phyloP scores from a whole-genome alignment of 1,139 yeast genomes.

The Sugiyamaella japonica region DNA sequence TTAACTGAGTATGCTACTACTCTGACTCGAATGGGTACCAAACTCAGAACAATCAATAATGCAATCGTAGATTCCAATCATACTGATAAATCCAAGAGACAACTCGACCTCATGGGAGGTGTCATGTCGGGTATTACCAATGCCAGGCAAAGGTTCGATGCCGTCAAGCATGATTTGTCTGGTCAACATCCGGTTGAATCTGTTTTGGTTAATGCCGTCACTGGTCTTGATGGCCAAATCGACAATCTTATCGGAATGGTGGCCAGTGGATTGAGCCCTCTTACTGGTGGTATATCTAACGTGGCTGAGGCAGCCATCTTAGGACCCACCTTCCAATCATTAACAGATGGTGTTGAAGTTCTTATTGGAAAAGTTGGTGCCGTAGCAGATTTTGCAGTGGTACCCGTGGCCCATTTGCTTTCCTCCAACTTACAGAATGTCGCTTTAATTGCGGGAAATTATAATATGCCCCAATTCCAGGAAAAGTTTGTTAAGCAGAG shows the following conservation, averaged over 20 bases:
- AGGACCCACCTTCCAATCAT: conserved; percentile 38
- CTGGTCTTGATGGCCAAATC: conserved; percentile 39
- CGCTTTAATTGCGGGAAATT: conserved; percentile 18
- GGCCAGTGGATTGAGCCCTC: conserved; percentile 30
- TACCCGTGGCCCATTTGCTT: conserved; percentile 26
- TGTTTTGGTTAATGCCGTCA: conserved; percentile 30
- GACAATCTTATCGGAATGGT: conserved; percentile 34
- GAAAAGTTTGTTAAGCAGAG: conserved; percentile 19
- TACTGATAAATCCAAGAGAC: conserved; percentile 10
- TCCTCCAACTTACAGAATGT: conserved; percentile 21
- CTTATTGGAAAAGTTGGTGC: conserved; percentile 36
- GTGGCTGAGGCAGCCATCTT: conserved; percentile 33
- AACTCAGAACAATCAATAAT: conserved; percentile 7
- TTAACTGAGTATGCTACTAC: conserved; percentile 14
- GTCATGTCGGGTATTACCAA: conserved; percentile 27
- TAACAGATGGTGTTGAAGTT: conserved; percentile 40
- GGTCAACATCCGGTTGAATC: conserved; percentile 33
- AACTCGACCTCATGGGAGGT: conserved; percentile 21
- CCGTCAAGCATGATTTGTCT: conserved; percentile 24
- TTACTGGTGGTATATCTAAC: conserved; percentile 32
- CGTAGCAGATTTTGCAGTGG: conserved; percentile 27
- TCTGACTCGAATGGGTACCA: conserved; percentile 14
- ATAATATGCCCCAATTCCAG: conserved; percentile 16
- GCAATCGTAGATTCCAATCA: conserved; percentile 8
- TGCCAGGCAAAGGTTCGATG: conserved; percentile 29